Percentiles rank a stretch among this genome's conserved stretches.
Evolutionary conservation across 164 flowering plant species (phyloP).

Genomic region (Platanus orientalis): DNA sequence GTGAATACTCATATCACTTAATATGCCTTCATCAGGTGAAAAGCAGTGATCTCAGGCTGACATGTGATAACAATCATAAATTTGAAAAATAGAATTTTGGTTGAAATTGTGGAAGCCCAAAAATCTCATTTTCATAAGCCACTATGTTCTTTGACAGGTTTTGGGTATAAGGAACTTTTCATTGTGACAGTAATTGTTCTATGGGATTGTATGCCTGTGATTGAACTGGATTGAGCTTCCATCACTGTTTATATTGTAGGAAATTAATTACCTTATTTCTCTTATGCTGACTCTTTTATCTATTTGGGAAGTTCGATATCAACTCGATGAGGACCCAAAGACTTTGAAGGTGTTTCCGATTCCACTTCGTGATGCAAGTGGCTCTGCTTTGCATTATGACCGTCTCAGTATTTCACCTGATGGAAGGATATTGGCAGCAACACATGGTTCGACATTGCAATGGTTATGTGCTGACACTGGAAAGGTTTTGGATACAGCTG

Average conservation of each 20-base stretch:
- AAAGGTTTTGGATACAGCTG: conserved; percentile 80
- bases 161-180: not conserved
- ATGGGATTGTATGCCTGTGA: not conserved
- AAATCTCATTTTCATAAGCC: too few relatives aligned
- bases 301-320: conserved; percentile 75
- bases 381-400: conserved; percentile 72
- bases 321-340: conserved; percentile 94
- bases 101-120: too few relatives aligned
- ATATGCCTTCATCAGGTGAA: too few relatives aligned
- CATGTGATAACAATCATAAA: too few relatives aligned
- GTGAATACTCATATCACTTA: too few relatives aligned
- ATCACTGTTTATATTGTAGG: not conserved
- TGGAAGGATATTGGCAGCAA: conserved; percentile 80
- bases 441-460: conserved; percentile 79
- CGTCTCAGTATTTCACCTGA: conserved; percentile 83
- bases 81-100: too few relatives aligned
- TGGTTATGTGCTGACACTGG: conserved; percentile 86
- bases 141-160: not conserved
- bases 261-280: conserved; percentile 7
- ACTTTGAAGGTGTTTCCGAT: conserved; percentile 85
- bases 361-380: conserved; percentile 73
- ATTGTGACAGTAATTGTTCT: not conserved
- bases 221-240: not conserved
- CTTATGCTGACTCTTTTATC: conserved; percentile 12
- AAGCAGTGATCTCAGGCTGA: too few relatives aligned